A percentile compares a stretch with the other conserved stretches of the same genome.
phyloP scores from a whole-genome alignment of 306 rosid species.

The Luffa aegyptiaca region DNA sequence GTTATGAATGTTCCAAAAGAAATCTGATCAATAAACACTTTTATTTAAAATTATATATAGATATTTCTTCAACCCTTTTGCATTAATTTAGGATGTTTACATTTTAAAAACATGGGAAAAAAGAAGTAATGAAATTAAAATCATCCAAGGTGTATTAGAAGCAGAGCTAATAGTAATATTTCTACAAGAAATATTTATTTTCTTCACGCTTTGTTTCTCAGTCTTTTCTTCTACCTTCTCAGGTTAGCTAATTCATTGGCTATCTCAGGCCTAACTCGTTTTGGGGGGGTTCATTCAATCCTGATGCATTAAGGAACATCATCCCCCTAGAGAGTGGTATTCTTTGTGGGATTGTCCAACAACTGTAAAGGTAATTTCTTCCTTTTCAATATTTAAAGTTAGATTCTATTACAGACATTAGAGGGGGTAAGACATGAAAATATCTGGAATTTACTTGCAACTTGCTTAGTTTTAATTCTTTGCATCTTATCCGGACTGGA shows the following conservation, averaged over 20 bases:
- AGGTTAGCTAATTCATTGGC: slow-evolving; percentile 60
- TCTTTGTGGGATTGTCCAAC: slow-evolving; percentile 33
- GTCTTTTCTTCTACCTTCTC: slow-evolving; percentile 13
- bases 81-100: too few relatives aligned
- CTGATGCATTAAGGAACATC: slow-evolving; percentile 36
- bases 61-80: too few relatives aligned
- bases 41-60: too few relatives aligned
- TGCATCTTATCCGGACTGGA: not conserved
- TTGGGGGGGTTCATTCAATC: slow-evolving; percentile 17
- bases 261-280: slow-evolving; percentile 32
- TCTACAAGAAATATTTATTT: not conserved
- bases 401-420: slow-evolving; percentile 4
- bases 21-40: too few relatives aligned
- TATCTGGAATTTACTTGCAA: not conserved
- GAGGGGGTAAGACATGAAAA: slow-evolving; percentile 4
- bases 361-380: slow-evolving; percentile 35
- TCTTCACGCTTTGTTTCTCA: not conserved
- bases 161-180: not conserved
- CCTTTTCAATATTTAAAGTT: slow-evolving; percentile 8
- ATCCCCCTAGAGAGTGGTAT: slow-evolving; percentile 27
- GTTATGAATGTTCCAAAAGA: too few relatives aligned
- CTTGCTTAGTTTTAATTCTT: not conserved
- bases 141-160: too few relatives aligned
- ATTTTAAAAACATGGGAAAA: too few relatives aligned
- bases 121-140: too few relatives aligned